Evolutionary conservation across 345 rosid genomes (phyloP).

Genomic region (Eucalyptus cladocalyx): DNA sequence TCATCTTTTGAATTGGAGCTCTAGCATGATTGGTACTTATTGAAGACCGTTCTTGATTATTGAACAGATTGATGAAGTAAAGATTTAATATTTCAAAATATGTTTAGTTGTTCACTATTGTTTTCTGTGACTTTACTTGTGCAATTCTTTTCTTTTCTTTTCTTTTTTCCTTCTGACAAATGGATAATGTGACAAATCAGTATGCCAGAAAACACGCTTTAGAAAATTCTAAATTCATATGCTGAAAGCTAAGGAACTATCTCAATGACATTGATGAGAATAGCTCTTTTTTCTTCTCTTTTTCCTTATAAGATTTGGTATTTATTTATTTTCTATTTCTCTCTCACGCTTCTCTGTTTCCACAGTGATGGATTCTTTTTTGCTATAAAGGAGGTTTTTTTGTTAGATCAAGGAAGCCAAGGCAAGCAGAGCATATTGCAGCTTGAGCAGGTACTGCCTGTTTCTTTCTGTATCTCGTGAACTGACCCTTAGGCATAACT

Average conservation of each 20-base stretch:
- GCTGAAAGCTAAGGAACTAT: neutral
- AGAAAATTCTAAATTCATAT: neutral
- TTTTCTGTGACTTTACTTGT: neutral
- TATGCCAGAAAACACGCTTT: neutral
- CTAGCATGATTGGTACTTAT: neutral
- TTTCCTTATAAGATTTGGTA: neutral
- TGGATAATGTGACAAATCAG: neutral
- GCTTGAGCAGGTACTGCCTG: constrained; percentile 89
- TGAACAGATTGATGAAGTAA: neutral
- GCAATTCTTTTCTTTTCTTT: no score
- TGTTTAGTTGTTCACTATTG: neutral
- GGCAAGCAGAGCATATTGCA: constrained; percentile 57
- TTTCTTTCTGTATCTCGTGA: no score
- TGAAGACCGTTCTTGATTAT: neutral
- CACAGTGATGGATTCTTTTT: constrained; percentile 73
- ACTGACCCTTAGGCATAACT: no score
- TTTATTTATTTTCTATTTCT: neutral
- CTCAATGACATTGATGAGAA: neutral
- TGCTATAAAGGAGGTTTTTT: constrained; percentile 78
- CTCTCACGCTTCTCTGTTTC: neutral
- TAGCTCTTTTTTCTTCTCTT: neutral
- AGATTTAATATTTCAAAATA: neutral
- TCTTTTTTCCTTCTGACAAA: no score
- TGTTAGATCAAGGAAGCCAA: constrained; percentile 73
- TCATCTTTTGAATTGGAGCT: neutral